Evolutionary conservation across 1,284 basidiomycete genomes (phyloP).

Genomic region (Ceratobasidium sp.): DNA sequence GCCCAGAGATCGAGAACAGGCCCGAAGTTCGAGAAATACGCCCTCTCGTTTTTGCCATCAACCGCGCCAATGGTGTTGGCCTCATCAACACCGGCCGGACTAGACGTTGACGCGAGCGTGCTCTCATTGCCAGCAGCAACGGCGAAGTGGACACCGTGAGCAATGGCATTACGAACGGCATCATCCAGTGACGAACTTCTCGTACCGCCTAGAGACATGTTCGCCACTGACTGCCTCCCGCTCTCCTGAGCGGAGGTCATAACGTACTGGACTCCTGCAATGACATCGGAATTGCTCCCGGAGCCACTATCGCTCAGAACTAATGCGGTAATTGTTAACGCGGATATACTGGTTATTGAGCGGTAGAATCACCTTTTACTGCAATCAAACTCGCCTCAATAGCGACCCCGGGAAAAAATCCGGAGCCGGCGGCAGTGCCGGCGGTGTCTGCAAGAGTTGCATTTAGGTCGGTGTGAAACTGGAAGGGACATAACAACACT

Average conservation of each 20-base stretch:
- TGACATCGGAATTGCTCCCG: constrained; percentile 72
- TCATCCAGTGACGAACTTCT: constrained; percentile 69
- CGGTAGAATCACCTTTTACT: no score
- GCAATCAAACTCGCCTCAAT: no score
- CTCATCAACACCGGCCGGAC: constrained; percentile 59
- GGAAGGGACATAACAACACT: no score
- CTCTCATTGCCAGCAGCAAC: constrained; percentile 71
- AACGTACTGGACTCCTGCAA: constrained; percentile 69
- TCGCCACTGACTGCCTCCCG: constrained; percentile 72
- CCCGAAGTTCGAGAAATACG: constrained; percentile 72
- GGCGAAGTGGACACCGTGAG: constrained; percentile 68
- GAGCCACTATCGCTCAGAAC: constrained; percentile 65
- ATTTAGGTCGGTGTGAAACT: no score
- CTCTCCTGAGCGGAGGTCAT: constrained; percentile 63
- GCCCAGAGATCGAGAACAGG: no score
- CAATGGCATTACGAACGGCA: constrained; percentile 69
- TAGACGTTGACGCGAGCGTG: constrained; percentile 62
- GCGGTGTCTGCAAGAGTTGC: no score
- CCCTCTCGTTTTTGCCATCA: constrained; percentile 65
- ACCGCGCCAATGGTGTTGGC: constrained; percentile 62
- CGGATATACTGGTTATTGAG: no score
- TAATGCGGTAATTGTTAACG: no score
- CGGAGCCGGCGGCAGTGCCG: no score
- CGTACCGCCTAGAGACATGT: constrained; percentile 74
- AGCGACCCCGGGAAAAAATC: no score